Percentiles rank a stretch among this genome's conserved stretches.
Evolutionary conservation across 2,329 filamentous ascomycete species (phyloP).

Genomic region (Aspergillus sp.): DNA sequence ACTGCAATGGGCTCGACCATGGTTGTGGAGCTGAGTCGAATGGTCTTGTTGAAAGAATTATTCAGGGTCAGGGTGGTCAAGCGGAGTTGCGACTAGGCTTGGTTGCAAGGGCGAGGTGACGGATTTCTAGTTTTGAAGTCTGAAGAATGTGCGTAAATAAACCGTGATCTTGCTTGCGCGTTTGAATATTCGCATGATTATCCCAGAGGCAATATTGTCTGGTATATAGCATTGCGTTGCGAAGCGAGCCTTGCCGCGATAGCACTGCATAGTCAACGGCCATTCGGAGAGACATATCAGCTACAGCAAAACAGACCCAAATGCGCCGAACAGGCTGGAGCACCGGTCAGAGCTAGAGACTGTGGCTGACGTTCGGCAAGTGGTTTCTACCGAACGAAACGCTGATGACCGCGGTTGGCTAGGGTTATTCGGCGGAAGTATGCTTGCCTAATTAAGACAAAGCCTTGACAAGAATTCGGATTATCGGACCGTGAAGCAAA

Average conservation of each 20-base stretch:
- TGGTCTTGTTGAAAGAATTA: not conserved
- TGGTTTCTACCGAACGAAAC: not conserved
- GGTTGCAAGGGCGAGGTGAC: not conserved
- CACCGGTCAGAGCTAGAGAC: not conserved
- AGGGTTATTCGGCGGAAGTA: conserved; percentile 1
- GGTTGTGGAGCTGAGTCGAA: not conserved
- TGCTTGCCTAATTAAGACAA: not conserved
- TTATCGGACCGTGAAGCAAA: not conserved
- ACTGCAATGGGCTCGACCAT: conserved; percentile 3
- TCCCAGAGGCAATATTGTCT: not conserved
- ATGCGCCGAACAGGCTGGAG: not conserved
- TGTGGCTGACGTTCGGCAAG: not conserved
- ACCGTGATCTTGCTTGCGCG: not conserved
- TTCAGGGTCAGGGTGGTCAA: conserved; percentile 1
- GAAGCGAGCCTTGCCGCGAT: not conserved
- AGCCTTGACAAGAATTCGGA: not conserved
- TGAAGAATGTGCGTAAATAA: not conserved
- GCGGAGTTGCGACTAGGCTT: not conserved
- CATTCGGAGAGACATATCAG: conserved; percentile 1
- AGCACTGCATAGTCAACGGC: not conserved
- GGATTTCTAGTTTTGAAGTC: not conserved
- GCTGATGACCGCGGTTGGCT: not conserved
- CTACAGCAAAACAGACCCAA: not conserved
- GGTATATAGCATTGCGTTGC: not conserved
- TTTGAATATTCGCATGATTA: not conserved